Percentiles rank a stretch among this genome's conserved stretches.
Conservation (phyloP, 2,329 filamentous ascomycete genomes). For the Beauveria pseudobassiana region DNA sequence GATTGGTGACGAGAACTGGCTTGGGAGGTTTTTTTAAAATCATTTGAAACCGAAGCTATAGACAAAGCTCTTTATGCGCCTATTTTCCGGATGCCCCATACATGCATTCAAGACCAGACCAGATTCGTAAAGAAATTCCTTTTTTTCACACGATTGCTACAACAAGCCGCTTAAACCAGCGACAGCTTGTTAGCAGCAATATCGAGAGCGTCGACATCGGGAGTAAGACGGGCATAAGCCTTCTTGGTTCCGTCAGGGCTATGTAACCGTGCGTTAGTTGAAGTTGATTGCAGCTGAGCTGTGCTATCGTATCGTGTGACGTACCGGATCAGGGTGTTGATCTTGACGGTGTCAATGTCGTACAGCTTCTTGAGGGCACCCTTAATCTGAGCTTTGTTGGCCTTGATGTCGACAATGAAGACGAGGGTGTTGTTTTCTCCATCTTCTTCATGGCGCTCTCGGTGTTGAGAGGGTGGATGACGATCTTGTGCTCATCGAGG, state of each 20-base stretch:
- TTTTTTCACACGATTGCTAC: slow-evolving; percentile 14
- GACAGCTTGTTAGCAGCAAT: slow-evolving; percentile 98
- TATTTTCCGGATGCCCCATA: slow-evolving; percentile 9
- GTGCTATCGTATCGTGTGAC: slow-evolving; percentile 20
- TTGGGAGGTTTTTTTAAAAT: slow-evolving; percentile 16
- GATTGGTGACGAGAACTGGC: slow-evolving; percentile 16
- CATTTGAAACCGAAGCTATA: slow-evolving; percentile 18
- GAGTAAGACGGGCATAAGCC: slow-evolving; percentile 90
- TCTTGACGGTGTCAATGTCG: slow-evolving; percentile 96
- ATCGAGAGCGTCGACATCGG: slow-evolving; percentile 96
- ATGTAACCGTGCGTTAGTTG: slow-evolving; percentile 14
- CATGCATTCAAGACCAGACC: slow-evolving; percentile 30
- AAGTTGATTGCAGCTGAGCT: not conserved
- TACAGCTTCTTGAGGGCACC: slow-evolving; percentile 97
- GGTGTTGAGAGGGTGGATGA: slow-evolving; percentile 97
- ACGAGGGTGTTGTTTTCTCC: slow-evolving; percentile 99
- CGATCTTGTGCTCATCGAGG: slow-evolving; percentile 95
- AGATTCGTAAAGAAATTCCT: slow-evolving; percentile 24
- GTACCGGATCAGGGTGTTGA: slow-evolving; percentile 98
- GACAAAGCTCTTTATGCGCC: slow-evolving; percentile 8
- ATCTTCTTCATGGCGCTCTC: slow-evolving; percentile 99
- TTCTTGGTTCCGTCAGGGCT: slow-evolving; percentile 98
- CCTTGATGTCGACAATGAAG: slow-evolving; percentile 94
- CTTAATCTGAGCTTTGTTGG: slow-evolving; percentile 99
- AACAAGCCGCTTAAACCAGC: slow-evolving; percentile 66